A percentile compares a stretch with the other conserved stretches of the same genome.
Conservation (phyloP, 1,284 basidiomycete species). For the Serendipita sp. region DNA sequence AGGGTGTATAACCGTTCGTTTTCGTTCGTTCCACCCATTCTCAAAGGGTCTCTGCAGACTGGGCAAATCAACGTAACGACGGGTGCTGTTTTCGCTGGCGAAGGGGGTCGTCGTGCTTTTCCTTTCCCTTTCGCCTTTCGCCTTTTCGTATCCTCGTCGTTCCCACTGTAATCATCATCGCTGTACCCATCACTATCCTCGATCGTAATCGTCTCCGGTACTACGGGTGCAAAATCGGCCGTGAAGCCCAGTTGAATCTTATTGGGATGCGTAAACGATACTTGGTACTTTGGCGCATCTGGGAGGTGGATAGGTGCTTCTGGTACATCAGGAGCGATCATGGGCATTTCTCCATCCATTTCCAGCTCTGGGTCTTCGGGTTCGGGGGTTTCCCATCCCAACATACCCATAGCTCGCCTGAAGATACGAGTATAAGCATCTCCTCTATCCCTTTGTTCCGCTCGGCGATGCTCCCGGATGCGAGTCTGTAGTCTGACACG, state of each 20-base stretch:
- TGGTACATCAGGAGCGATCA: too few relatives aligned
- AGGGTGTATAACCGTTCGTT: slow-evolving; percentile 45
- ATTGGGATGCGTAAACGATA: slow-evolving; percentile 47
- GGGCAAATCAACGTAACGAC: slow-evolving; percentile 43
- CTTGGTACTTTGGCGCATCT: slow-evolving; percentile 35
- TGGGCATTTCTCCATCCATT: too few relatives aligned
- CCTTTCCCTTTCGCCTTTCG: slow-evolving; percentile 13
- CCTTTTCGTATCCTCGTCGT: slow-evolving; percentile 14
- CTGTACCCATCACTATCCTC: not conserved
- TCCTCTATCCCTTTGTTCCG: too few relatives aligned
- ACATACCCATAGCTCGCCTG: too few relatives aligned
- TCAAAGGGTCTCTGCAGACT: slow-evolving; percentile 41
- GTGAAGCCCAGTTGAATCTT: slow-evolving; percentile 43
- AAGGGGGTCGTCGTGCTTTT: slow-evolving; percentile 13
- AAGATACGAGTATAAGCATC: too few relatives aligned
- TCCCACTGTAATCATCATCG: not conserved
- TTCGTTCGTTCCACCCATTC: slow-evolving; percentile 24
- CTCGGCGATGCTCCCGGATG: too few relatives aligned
- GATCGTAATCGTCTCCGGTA: slow-evolving; percentile 9
- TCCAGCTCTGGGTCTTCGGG: too few relatives aligned
- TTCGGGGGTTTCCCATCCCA: too few relatives aligned
- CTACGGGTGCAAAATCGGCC: slow-evolving; percentile 38
- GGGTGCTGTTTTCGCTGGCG: slow-evolving; percentile 13
- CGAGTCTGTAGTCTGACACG: too few relatives aligned
- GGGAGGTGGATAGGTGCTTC: not conserved